These are phyloP conservation scores for Yamadazyma atmosphaerica DNA, from an alignment of 1,139 yeast genomes.

Conservation along the genomic window DNA sequence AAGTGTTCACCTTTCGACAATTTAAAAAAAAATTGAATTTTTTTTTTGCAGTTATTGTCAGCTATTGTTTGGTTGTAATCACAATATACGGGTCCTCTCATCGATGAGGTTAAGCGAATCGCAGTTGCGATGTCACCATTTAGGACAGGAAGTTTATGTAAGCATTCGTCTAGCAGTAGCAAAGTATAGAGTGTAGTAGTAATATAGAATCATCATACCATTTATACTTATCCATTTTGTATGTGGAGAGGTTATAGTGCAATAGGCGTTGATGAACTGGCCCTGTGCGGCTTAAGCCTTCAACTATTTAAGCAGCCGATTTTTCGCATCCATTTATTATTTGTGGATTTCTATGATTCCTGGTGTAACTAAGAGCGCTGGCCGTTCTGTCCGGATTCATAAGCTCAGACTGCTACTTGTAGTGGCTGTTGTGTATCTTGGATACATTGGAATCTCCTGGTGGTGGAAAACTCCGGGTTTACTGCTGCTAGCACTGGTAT, in stretches of 20 bases:
- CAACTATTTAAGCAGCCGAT: not conserved
- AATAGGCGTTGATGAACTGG: too few relatives aligned
- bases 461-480: not conserved
- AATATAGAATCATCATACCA: too few relatives aligned
- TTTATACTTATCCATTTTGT: too few relatives aligned
- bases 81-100: conserved; percentile 1
- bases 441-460: not conserved
- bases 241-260: too few relatives aligned
- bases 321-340: conserved; percentile 2
- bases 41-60: not conserved
- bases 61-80: conserved; percentile 2
- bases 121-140: not conserved
- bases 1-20: not conserved
- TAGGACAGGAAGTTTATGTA: not conserved
- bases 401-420: not conserved
- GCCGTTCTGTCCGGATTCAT: not conserved
- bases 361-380: not conserved
- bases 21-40: not conserved
- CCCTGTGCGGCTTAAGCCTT: too few relatives aligned
- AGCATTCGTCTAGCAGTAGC: too few relatives aligned
- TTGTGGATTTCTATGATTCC: not conserved
- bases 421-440: not conserved
- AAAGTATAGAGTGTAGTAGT: too few relatives aligned
- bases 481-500: not conserved
- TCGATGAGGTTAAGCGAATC: conserved; percentile 2